Percentiles rank a stretch among this genome's conserved stretches.
phyloP scores from a whole-genome alignment of 2,329 filamentous ascomycete species.

The Aspergillus latus region DNA sequence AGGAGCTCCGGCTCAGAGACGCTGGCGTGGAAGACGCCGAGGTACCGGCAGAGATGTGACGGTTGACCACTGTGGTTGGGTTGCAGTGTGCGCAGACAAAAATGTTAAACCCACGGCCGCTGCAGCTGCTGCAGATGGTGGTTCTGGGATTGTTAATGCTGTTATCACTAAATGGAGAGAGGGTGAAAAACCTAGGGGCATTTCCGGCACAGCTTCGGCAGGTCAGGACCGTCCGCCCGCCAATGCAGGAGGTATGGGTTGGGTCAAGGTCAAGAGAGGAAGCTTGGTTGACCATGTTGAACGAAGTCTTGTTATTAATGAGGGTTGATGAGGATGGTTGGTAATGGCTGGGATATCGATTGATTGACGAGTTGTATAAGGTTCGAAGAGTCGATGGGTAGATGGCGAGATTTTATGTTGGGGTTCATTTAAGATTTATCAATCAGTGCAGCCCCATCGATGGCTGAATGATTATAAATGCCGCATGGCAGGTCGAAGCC shows the following conservation, averaged over 20 bases:
- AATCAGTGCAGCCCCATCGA: conserved; percentile 1
- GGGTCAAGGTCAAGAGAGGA: conserved; percentile 31
- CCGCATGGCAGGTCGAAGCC: neutral
- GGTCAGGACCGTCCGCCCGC: conserved; percentile 34
- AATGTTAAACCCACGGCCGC: conserved; percentile 33
- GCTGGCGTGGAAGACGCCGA: conserved; percentile 18
- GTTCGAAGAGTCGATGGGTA: neutral
- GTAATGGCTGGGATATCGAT: neutral
- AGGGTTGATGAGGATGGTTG: neutral
- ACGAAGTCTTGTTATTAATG: neutral
- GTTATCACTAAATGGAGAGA: neutral
- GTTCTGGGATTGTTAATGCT: conserved; percentile 19
- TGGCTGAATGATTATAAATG: conserved; percentile 7
- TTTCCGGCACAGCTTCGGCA: conserved; percentile 40
- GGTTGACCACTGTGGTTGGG: conserved; percentile 23
- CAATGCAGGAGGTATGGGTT: conserved; percentile 34
- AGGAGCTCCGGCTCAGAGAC: conserved; percentile 31
- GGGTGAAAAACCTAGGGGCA: conserved; percentile 33
- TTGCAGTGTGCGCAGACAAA: conserved; percentile 34
- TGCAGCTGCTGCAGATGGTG: conserved; percentile 28
- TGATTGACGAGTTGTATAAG: too few relatives aligned
- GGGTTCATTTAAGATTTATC: conserved; percentile 14
- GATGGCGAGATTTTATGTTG: neutral
- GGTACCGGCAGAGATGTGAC: conserved; percentile 13
- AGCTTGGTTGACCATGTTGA: conserved; percentile 24